These are phyloP conservation scores for Colletotrichum liaoningense DNA, from an alignment of 2,329 filamentous ascomycete species.

Conservation along the genomic window DNA sequence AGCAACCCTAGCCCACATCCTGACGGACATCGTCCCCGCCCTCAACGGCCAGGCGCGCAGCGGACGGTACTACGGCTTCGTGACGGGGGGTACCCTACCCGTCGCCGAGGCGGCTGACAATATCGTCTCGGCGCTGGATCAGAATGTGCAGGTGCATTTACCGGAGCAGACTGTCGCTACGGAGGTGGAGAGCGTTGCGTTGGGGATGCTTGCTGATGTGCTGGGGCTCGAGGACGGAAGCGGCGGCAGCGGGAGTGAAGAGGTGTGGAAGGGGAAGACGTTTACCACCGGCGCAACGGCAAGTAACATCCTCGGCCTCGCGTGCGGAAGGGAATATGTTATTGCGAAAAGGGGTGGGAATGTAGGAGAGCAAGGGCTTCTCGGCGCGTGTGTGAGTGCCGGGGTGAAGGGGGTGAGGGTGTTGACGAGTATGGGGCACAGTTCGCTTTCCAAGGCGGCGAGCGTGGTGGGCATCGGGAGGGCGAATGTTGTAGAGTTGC, in stretches of 20 bases:
- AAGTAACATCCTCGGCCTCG: conserved; percentile 84
- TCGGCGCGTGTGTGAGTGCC: conserved; percentile 72
- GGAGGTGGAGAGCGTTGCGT: conserved; percentile 78
- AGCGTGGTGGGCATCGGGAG: conserved; percentile 84
- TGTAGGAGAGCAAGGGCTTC: conserved; percentile 77
- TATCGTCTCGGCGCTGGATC: conserved; percentile 83
- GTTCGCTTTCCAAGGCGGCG: conserved; percentile 85
- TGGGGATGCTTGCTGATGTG: conserved; percentile 74
- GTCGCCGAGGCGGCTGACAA: conserved; percentile 86
- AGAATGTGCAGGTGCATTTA: conserved; percentile 87
- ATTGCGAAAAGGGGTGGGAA: conserved; percentile 54
- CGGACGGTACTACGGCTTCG: conserved; percentile 86
- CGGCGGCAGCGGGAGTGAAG: conserved; percentile 46
- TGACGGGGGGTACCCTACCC: conserved; percentile 84
- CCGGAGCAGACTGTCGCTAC: conserved; percentile 81
- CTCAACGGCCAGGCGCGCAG: conserved; percentile 75
- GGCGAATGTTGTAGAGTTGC: conserved; percentile 72
- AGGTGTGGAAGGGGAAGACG: conserved; percentile 68
- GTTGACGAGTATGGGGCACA: conserved; percentile 85
- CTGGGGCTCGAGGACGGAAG: conserved; percentile 60
- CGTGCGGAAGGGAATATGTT: conserved; percentile 73
- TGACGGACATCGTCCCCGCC: conserved; percentile 62
- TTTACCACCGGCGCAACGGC: conserved; percentile 75
- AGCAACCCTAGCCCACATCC: conserved; percentile 56
- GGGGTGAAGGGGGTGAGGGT: conserved; percentile 78